Evolutionary conservation across 2,329 filamentous ascomycete genomes (phyloP).

Genomic region (Dendrostoma leiphaemia): DNA sequence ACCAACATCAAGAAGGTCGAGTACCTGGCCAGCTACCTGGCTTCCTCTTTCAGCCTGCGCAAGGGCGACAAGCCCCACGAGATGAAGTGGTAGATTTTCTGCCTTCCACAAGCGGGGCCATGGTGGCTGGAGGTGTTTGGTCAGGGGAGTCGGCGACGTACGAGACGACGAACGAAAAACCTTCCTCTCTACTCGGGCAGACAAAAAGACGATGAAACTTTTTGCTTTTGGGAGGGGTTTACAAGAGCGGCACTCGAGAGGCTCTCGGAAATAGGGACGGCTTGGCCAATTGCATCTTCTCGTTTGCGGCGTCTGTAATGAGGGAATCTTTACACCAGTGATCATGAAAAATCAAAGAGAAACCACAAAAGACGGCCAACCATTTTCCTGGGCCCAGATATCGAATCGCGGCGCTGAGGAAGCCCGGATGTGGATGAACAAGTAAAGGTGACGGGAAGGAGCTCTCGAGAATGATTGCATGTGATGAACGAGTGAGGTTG

Average conservation of each 20-base stretch:
- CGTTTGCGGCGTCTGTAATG: conserved; percentile 67
- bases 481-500: conserved; percentile 1
- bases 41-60: conserved; percentile 95
- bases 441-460: neutral
- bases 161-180: conserved; percentile 20
- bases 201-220: conserved; percentile 24
- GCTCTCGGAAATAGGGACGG: conserved; percentile 34
- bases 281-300: conserved; percentile 66
- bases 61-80: conserved; percentile 99
- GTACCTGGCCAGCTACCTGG: conserved; percentile 89
- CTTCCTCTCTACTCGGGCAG: conserved; percentile 21
- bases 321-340: conserved; percentile 50
- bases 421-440: conserved; percentile 9
- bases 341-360: conserved; percentile 36
- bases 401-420: neutral
- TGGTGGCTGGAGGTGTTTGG: conserved; percentile 1
- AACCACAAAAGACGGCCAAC: conserved; percentile 19
- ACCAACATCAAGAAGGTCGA: conserved; percentile 98
- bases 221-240: conserved; percentile 20
- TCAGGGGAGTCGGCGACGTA: conserved; percentile 20
- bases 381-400: conserved; percentile 5
- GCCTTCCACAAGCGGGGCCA: conserved; percentile 4
- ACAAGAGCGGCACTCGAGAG: conserved; percentile 20
- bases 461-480: neutral
- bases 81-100: conserved; percentile 87